phyloP scores from a whole-genome alignment of 2,329 filamentous ascomycete species.

The Alternaria arborescens region DNA sequence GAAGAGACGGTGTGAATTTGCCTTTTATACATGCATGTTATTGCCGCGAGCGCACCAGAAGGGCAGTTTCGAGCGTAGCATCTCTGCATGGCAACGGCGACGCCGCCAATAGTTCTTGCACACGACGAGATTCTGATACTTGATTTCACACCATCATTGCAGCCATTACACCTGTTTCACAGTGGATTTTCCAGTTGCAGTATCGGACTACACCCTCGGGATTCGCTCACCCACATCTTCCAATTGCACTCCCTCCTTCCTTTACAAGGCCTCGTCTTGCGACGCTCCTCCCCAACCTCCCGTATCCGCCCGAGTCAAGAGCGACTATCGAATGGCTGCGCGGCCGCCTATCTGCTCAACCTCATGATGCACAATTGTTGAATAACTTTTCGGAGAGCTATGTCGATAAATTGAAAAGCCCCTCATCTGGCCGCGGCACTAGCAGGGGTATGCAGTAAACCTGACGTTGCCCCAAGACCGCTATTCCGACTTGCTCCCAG shows the following conservation, averaged over 20 bases:
- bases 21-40: constrained; percentile 23
- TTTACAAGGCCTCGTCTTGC: neutral
- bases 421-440: constrained; percentile 29
- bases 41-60: constrained; percentile 23
- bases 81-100: constrained; percentile 25
- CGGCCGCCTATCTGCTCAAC: constrained; percentile 8
- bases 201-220: neutral
- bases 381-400: constrained; percentile 31
- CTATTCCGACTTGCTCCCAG: constrained; percentile 27
- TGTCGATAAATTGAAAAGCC: constrained; percentile 30
- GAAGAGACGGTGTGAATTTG: constrained; percentile 24
- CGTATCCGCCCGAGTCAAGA: constrained; percentile 4
- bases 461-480: constrained; percentile 24
- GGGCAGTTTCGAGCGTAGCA: constrained; percentile 24
- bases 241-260: neutral
- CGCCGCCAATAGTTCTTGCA: constrained; percentile 20
- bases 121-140: constrained; percentile 1
- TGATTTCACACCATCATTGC: neutral
- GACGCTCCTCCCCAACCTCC: neutral
- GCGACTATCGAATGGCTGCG: constrained; percentile 10
- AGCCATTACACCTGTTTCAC: neutral
- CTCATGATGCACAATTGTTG: constrained; percentile 44
- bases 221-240: neutral
- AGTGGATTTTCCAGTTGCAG: neutral
- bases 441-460: constrained; percentile 25